A percentile compares a stretch with the other conserved stretches of the same genome.
Conservation (phyloP, 1,139 yeast genomes). For the Pichia norvegensis region DNA sequence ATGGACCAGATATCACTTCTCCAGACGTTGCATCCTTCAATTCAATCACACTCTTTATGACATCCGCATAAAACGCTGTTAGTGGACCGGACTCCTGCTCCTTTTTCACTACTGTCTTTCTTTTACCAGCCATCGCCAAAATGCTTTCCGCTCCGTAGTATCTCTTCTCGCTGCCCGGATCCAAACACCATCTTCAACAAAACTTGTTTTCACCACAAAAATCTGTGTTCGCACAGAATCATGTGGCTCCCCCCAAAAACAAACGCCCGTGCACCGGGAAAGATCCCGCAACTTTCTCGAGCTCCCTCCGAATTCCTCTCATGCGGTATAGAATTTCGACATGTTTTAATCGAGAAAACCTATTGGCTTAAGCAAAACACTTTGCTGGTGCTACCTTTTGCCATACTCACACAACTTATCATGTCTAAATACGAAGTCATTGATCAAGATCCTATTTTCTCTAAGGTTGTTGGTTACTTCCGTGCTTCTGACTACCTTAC, state of each 20-base stretch:
- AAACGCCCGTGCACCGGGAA: background rate
- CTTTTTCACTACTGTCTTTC: background rate
- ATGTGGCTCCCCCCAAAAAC: too few species aligned
- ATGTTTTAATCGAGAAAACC: background rate
- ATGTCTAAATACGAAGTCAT: slow-evolving; percentile 35
- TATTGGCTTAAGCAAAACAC: background rate
- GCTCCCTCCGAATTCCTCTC: background rate
- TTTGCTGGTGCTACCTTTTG: too few species aligned
- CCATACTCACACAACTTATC: background rate
- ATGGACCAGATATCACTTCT: slow-evolving; percentile 17
- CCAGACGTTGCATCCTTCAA: slow-evolving; percentile 13
- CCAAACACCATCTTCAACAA: background rate
- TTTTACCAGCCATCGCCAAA: background rate
- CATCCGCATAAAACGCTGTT: slow-evolving; percentile 6
- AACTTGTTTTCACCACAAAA: too few species aligned
- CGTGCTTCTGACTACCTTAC: slow-evolving; percentile 58
- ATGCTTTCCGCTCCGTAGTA: background rate
- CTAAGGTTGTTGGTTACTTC: slow-evolving; percentile 64
- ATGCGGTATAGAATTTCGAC: background rate
- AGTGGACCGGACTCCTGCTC: background rate
- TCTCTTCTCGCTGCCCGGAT: background rate
- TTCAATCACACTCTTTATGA: slow-evolving; percentile 4
- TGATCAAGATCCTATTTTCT: slow-evolving; percentile 75
- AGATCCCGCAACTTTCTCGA: background rate
- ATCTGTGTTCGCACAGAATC: too few species aligned